Evolutionary conservation across 768 basidiomycete species (phyloP).

Genomic region (Rhodosporidiobolus sp.): DNA sequence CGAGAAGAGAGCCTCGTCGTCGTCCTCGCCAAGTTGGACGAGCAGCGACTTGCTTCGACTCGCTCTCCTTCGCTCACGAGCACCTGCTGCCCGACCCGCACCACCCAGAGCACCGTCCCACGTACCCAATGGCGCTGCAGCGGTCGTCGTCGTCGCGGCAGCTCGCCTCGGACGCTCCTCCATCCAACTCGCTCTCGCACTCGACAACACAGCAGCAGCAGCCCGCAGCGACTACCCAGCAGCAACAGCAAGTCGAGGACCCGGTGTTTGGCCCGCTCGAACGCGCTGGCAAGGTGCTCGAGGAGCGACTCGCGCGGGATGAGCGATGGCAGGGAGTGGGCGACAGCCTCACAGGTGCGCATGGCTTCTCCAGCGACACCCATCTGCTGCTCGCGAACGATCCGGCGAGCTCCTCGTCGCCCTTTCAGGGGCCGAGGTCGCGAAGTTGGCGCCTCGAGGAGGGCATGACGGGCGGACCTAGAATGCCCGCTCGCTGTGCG

Average conservation of each 20-base stretch:
- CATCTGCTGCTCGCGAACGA: not conserved
- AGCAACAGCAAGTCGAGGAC: constrained; percentile 6
- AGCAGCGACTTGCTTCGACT: too few species aligned
- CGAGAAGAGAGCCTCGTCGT: too few species aligned
- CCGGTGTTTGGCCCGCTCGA: constrained; percentile 27
- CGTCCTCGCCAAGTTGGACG: too few species aligned
- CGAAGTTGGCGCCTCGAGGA: too few species aligned
- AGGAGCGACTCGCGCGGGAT: constrained; percentile 32
- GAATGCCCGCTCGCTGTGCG: too few species aligned
- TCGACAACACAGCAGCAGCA: not conserved
- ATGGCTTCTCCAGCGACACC: not conserved
- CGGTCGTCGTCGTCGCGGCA: not conserved
- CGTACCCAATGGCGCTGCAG: too few species aligned
- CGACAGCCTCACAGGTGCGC: constrained; percentile 30
- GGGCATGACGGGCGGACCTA: too few species aligned
- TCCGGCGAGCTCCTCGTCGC: not conserved
- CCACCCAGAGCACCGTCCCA: too few species aligned
- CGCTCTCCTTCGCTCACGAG: too few species aligned
- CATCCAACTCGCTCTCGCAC: not conserved
- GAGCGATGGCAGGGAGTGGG: constrained; percentile 30
- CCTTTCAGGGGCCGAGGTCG: too few species aligned
- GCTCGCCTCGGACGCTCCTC: not conserved
- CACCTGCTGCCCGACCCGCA: too few species aligned
- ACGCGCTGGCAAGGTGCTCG: constrained; percentile 28
- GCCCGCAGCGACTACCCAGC: not conserved